phyloP scores from a whole-genome alignment of 1,284 basidiomycete genomes.

The Chalciporus sp. region DNA sequence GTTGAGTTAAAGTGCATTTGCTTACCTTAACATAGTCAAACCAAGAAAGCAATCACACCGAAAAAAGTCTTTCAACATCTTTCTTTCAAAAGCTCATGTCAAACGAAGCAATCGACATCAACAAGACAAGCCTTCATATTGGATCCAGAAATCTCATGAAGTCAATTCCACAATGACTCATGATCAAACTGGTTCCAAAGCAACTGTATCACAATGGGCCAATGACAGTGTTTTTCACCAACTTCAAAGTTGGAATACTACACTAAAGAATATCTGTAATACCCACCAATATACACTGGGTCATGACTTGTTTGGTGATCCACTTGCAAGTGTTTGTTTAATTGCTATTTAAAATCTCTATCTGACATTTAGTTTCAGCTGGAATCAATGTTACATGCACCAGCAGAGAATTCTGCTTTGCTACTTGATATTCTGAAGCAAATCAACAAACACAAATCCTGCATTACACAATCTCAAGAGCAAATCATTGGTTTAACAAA shows the following conservation, averaged over 20 bases:
- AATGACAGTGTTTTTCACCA: neutral
- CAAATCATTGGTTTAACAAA: constrained; percentile 7
- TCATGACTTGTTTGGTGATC: constrained; percentile 23
- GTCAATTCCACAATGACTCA: neutral
- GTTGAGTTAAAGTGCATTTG: neutral
- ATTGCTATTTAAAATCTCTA: no score
- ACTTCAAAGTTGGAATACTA: constrained; percentile 16
- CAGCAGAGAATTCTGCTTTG: neutral
- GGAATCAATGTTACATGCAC: no score
- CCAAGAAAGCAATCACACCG: neutral
- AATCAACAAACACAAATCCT: constrained; percentile 25
- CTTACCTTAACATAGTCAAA: neutral
- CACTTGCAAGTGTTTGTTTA: constrained; percentile 12
- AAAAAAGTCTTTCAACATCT: neutral
- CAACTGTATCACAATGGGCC: neutral
- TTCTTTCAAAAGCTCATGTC: neutral
- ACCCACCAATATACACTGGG: neutral
- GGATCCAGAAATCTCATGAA: neutral
- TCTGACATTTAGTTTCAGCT: constrained; percentile 13
- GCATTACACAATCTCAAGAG: constrained; percentile 22
- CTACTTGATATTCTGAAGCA: constrained; percentile 25
- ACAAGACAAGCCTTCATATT: neutral
- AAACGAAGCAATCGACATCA: neutral
- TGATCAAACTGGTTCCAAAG: neutral
- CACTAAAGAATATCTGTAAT: constrained; percentile 6